Evolutionary conservation across 257 asterid genomes (phyloP).

Genomic region (Rhazya stricta): DNA sequence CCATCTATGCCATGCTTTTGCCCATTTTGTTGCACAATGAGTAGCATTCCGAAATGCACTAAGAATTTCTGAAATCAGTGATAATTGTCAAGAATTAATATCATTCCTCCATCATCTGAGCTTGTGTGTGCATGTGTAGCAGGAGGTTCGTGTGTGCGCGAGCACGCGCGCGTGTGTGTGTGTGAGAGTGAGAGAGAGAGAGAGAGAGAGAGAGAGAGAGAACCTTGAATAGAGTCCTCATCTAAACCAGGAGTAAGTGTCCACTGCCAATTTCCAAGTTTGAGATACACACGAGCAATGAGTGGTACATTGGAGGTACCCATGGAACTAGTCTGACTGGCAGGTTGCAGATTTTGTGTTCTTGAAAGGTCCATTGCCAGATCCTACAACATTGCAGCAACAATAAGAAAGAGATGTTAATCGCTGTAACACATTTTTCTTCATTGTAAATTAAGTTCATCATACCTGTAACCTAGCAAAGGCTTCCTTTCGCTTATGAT

Average conservation of each 20-base stretch:
- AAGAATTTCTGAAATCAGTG: constrained; percentile 64
- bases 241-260: constrained; percentile 88
- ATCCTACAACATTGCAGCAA: constrained; percentile 47
- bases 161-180: background rate
- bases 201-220: constrained; percentile 8
- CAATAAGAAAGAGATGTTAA: constrained; percentile 3
- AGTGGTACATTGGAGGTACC: constrained; percentile 69
- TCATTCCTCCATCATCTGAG: background rate
- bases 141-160: background rate
- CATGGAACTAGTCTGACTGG: constrained; percentile 46
- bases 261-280: constrained; percentile 93
- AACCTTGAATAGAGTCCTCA: constrained; percentile 88
- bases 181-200: background rate
- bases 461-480: constrained; percentile 80
- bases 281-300: constrained; percentile 79
- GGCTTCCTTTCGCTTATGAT: constrained; percentile 85
- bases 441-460: constrained; percentile 6
- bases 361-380: constrained; percentile 83
- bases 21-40: constrained; percentile 82
- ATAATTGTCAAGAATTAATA: background rate
- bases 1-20: constrained; percentile 99
- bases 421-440: background rate
- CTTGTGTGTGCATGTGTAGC: background rate
- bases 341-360: constrained; percentile 54
- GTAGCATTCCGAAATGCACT: constrained; percentile 82